phyloP scores from a whole-genome alignment of 208 protist species.

The Naegleria lovaniensis region DNA sequence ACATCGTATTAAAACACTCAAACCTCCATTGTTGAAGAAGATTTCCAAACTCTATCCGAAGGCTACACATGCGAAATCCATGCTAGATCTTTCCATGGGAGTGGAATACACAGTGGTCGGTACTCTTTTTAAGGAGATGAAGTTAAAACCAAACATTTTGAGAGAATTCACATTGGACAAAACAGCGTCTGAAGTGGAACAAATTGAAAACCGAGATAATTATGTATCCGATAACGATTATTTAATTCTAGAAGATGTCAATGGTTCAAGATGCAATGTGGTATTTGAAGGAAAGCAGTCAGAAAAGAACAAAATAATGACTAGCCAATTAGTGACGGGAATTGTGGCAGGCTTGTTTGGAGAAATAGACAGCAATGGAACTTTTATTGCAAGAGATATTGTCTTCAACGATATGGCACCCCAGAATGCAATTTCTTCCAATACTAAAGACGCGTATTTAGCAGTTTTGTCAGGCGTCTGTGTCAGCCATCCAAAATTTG shows the following conservation, averaged over 20 bases:
- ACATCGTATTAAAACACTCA: not conserved
- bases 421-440: not conserved
- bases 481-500: not conserved
- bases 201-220: not conserved
- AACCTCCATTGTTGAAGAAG: not conserved
- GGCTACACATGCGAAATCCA: not conserved
- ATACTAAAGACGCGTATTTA: not conserved
- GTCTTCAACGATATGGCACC: not conserved
- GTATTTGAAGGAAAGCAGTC: slow-evolving; percentile 28
- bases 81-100: not conserved
- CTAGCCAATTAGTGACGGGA: not conserved
- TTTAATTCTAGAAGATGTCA: slow-evolving; percentile 28
- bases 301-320: slow-evolving; percentile 38
- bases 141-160: slow-evolving; percentile 67
- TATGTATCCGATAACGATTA: slow-evolving; percentile 33
- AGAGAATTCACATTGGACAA: slow-evolving; percentile 75
- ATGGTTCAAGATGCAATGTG: not conserved
- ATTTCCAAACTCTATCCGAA: not conserved
- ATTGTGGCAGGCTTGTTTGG: not conserved
- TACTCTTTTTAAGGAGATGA: slow-evolving; percentile 78
- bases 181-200: slow-evolving; percentile 43
- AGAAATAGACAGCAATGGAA: not conserved
- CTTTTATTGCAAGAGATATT: not conserved
- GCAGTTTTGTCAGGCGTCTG: not conserved
- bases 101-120: slow-evolving; percentile 44